Evolutionary conservation across 2,329 filamentous ascomycete genomes (phyloP), one percentile per base, ranked within the genome.

Genomic region (Chrysoporthe cubensis): DNA sequence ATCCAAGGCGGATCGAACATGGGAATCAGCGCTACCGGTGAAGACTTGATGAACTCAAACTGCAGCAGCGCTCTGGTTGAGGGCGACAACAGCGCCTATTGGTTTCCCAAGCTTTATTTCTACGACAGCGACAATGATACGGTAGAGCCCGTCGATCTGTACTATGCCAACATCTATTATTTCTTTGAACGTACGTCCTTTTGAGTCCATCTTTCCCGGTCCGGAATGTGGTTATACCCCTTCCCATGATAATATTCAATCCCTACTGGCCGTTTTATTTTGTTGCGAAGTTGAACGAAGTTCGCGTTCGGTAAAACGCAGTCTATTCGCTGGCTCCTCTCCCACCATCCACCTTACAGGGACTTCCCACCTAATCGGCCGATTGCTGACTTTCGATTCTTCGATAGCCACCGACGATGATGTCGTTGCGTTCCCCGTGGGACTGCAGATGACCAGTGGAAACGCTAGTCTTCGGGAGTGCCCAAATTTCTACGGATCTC

Each of bases 141-240:
- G 63, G 87, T 92, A 72, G 86, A 89, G 77, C 83, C 85, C 46
- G 91, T 94, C 21, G 83, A 88, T 57, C 80, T 91, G 70, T 89
- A 90, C 74, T 92, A 92, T 76, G 89, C 90, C 86, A 89, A 90
- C 74, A 86, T 87, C 70, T 96, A 96, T 82, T 94, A 95, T 80
- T 89, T 91, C 78, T 90, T 90, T 76, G 87, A 90, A 72, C 74
- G 57, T 60, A 60, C n/a, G 57, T 60, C 16, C 26, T 2, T 26
- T 14, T 34, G 9, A 26, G 1, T 59, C 43, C 16, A 34, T 57
- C 9, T 34, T 5, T 8, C 9, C 46, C 11, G 9, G 6, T 11
- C 46, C 46, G 0, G 5, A 26, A n/a, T 3, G 7, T 34, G 50
- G 6, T 56, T 14, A 2, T 11, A 14, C 6, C 21, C 13, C 9